Evolutionary conservation across 2,329 filamentous ascomycete genomes (phyloP).

Genomic region (Tolypocladium tropicale): DNA sequence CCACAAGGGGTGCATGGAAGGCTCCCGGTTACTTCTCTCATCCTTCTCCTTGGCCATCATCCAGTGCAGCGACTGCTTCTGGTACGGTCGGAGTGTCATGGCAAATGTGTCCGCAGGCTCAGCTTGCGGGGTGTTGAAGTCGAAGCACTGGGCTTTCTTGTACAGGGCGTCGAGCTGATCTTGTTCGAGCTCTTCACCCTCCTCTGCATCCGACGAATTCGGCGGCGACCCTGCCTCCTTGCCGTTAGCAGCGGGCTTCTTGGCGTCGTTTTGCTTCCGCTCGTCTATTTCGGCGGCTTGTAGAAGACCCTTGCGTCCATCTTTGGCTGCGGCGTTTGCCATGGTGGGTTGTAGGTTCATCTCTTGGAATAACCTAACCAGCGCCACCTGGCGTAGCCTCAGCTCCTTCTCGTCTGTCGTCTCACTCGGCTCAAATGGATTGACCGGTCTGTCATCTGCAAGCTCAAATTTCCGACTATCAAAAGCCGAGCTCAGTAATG

Average conservation of each 20-base stretch:
- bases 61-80: conserved; percentile 92
- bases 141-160: conserved; percentile 92
- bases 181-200: conserved; percentile 85
- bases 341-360: conserved; percentile 71
- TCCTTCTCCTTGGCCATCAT: conserved; percentile 92
- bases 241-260: conserved; percentile 18
- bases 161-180: conserved; percentile 92
- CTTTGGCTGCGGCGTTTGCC: conserved; percentile 64
- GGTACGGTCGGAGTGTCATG: conserved; percentile 80
- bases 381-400: conserved; percentile 71
- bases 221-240: conserved; percentile 39
- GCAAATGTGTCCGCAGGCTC: conserved; percentile 74
- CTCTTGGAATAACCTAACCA: conserved; percentile 84
- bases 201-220: conserved; percentile 58
- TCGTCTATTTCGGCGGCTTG: conserved; percentile 84
- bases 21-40: conserved; percentile 56
- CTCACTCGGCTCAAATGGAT: conserved; percentile 76
- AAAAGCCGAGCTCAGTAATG: conserved; percentile 65
- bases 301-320: conserved; percentile 74
- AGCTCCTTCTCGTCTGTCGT: conserved; percentile 76
- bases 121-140: conserved; percentile 82
- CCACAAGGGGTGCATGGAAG: conserved; percentile 94
- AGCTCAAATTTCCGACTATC: conserved; percentile 47
- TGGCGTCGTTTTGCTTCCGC: conserved; percentile 51
- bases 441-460: conserved; percentile 59